Evolutionary conservation across 2,329 filamentous ascomycete genomes (phyloP).

Genomic region (Xylaria sp.): DNA sequence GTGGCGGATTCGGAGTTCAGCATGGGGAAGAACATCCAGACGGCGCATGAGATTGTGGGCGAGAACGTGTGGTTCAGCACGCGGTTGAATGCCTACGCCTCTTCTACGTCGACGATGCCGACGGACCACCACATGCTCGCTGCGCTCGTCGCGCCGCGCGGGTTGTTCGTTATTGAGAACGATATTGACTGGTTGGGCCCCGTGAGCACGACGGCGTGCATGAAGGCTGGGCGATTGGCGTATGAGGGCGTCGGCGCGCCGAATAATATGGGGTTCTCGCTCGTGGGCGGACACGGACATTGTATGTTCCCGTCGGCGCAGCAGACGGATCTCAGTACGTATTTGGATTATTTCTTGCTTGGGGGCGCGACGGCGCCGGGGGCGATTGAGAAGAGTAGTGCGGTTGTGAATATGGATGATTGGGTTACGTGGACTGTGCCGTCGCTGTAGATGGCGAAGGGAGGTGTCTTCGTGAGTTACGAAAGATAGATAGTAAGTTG

Average conservation of each 20-base stretch:
- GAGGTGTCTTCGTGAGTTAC: background rate
- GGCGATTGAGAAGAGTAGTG: conserved; percentile 36
- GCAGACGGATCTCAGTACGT: conserved; percentile 47
- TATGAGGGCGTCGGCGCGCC: conserved; percentile 50
- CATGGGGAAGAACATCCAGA: conserved; percentile 55
- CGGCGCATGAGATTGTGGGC: conserved; percentile 50
- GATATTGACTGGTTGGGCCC: conserved; percentile 55
- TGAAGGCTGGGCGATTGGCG: conserved; percentile 49
- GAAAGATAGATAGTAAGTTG: background rate
- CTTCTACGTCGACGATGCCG: conserved; percentile 42
- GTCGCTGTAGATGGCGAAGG: conserved; percentile 28
- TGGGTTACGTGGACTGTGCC: conserved; percentile 42
- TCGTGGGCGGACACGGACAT: conserved; percentile 50
- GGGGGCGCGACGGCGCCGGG: conserved; percentile 32
- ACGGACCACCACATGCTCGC: conserved; percentile 56
- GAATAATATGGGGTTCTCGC: conserved; percentile 53
- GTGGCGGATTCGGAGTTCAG: conserved; percentile 46
- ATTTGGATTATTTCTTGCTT: conserved; percentile 51
- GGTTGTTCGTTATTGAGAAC: conserved; percentile 52
- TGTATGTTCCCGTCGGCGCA: conserved; percentile 51
- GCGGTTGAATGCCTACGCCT: conserved; percentile 48
- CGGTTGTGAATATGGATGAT: conserved; percentile 34
- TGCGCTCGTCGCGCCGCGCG: conserved; percentile 50
- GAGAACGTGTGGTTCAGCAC: conserved; percentile 61
- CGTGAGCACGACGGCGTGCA: conserved; percentile 52